These are phyloP conservation scores for Paxillus involutus DNA, from an alignment of 768 basidiomycete genomes.

Conservation along the genomic window DNA sequence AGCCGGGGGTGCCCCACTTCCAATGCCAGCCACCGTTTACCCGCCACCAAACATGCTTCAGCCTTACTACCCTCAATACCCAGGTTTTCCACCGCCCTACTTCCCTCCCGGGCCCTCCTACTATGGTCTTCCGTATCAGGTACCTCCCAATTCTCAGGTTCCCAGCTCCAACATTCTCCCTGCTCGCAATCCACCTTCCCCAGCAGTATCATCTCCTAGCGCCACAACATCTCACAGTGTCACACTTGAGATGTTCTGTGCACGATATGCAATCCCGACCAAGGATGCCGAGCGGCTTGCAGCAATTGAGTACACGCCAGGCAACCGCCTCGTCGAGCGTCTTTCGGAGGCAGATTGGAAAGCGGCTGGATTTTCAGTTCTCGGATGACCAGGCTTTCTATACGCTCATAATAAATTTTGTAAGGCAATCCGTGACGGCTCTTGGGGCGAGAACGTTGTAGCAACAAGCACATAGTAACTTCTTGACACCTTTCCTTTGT, in stretches of 20 bases:
- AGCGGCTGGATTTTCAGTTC: background rate
- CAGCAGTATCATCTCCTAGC: background rate
- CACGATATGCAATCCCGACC: background rate
- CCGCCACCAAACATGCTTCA: no score
- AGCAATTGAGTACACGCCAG: background rate
- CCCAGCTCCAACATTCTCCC: background rate
- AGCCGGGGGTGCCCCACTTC: no score
- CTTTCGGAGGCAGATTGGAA: background rate
- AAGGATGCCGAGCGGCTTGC: background rate
- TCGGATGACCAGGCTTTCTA: background rate
- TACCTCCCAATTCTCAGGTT: background rate
- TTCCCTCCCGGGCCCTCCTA: background rate
- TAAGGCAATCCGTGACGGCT: background rate
- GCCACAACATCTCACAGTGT: background rate
- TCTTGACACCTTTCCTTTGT: no score
- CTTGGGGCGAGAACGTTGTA: background rate
- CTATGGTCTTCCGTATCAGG: background rate
- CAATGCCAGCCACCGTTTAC: no score
- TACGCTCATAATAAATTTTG: slow-evolving; percentile 3
- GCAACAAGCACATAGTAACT: background rate
- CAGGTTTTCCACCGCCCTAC: background rate
- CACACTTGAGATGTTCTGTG: background rate
- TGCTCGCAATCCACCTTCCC: background rate
- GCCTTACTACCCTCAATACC: no score
- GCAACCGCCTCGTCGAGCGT: background rate